A percentile compares a stretch with the other conserved stretches of the same genome.
Evolutionary conservation across 371 early-diverging fungal genomes (phyloP).

Genomic region (Gilbertella persicaria): DNA sequence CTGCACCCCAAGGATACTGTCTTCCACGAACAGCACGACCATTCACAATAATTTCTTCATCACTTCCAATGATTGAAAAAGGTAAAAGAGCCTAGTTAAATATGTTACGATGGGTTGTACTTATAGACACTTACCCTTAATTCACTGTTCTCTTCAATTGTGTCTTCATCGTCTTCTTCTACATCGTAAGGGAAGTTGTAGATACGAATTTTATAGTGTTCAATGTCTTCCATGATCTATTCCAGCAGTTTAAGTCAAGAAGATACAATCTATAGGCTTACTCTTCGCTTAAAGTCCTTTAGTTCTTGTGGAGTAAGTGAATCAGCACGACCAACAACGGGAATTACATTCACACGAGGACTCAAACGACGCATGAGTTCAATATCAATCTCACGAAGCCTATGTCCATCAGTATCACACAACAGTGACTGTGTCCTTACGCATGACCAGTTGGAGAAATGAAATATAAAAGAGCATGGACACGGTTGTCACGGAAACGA

Average conservation of each 20-base stretch:
- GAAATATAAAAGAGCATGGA: slow-evolving; percentile 97
- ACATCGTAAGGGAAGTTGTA: slow-evolving; percentile 82
- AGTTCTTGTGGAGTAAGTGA: slow-evolving; percentile 76
- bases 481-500: slow-evolving; percentile 94
- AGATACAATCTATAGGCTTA: too few species aligned
- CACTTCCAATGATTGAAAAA: slow-evolving; percentile 96
- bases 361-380: slow-evolving; percentile 95
- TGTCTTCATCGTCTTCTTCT: slow-evolving; percentile 89
- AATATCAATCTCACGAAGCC: slow-evolving; percentile 95
- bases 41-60: slow-evolving; percentile 85
- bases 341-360: slow-evolving; percentile 93
- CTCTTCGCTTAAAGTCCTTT: slow-evolving; percentile 81
- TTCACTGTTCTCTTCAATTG: slow-evolving; percentile 95
- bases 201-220: slow-evolving; percentile 90
- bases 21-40: slow-evolving; percentile 87
- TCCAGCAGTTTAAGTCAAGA: neutral
- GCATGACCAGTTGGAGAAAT: slow-evolving; percentile 97
- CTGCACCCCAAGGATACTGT: slow-evolving; percentile 99
- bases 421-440: slow-evolving; percentile 40
- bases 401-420: slow-evolving; percentile 17
- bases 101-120: neutral
- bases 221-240: slow-evolving; percentile 90
- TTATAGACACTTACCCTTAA: slow-evolving; percentile 51
- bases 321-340: slow-evolving; percentile 84
- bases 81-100: slow-evolving; percentile 75